These are phyloP conservation scores for Simplicillium sp. DNA, from an alignment of 2,329 filamentous ascomycete genomes.

Conservation along the genomic window DNA sequence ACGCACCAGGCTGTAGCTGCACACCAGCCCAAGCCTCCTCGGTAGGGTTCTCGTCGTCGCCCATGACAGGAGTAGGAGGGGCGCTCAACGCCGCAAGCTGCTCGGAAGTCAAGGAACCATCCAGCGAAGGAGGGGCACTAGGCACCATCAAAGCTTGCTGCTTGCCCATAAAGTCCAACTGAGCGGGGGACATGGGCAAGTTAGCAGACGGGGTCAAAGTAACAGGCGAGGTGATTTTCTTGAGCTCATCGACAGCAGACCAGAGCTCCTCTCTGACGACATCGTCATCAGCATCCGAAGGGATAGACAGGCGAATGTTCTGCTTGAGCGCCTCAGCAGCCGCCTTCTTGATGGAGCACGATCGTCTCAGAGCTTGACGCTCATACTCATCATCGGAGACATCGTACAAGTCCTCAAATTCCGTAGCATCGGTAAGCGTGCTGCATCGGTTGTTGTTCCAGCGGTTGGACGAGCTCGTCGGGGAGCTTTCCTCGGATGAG, in stretches of 20 bases:
- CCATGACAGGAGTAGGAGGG: constrained; percentile 72
- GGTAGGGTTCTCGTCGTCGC: constrained; percentile 39
- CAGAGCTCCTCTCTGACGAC: constrained; percentile 22
- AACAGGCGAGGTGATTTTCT: constrained; percentile 46
- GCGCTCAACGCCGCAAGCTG: constrained; percentile 77
- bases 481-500: constrained; percentile 44
- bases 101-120: constrained; percentile 82
- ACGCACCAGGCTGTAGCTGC: constrained; percentile 67
- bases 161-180: constrained; percentile 59
- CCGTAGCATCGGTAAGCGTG: constrained; percentile 54
- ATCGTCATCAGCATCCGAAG: constrained; percentile 22
- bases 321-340: constrained; percentile 23
- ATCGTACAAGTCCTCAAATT: constrained; percentile 84
- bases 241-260: constrained; percentile 33
- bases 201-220: constrained; percentile 55
- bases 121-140: constrained; percentile 74
- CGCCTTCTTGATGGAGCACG: constrained; percentile 30
- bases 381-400: constrained; percentile 67
- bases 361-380: constrained; percentile 13
- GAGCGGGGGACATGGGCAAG: constrained; percentile 67
- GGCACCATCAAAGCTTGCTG: constrained; percentile 58
- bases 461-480: constrained; percentile 44
- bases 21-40: constrained; percentile 63
- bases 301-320: constrained; percentile 41
- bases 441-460: constrained; percentile 50